Base-by-base conservation (phyloP, 176 grass and related monocot species). In the Triticum timopheevii region DNA sequence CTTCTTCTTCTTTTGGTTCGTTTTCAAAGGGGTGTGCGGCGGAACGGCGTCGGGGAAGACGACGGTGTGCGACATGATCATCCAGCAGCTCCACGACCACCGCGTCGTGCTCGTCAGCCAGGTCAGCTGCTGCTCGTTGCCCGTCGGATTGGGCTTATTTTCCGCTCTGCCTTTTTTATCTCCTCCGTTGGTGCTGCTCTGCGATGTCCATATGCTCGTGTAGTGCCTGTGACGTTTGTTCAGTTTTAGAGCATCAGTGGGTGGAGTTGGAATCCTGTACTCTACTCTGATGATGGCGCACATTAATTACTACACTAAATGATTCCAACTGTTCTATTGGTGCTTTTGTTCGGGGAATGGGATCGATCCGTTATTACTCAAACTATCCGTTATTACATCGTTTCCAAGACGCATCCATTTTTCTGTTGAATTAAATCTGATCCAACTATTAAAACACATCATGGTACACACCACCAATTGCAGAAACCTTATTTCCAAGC, bases 61-160 rank as follows among this genome's bases (percentile, higher is more conserved):
- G 24, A 99, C 97, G 50, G 94, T 99, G 22, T 99, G 97, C 82
- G 97, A 99, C 88, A 99, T 94, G 97, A 99, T 99, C 89, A 99
- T 99, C 82, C 97, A 99, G 90, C 97, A 99, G 85, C 93, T 97
- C 59, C 97, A 97, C 28, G 97, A 97, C 61, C 97, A 99, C 82
- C 90, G 91, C 34, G 90, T 93, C 80, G 86, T 93, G 35, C 93
- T 98, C 65, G 89, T 98, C 45, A 98, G 81, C 56, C 95, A 93
- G 95, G 95, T 87, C 90, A 87, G 77, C 13, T 3, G 62, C 24
- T 20, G 33, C 69, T 66, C 4, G 3, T 25, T 82, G 20, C 76
- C 69, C 54, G 4, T 63, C 42, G 0, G 11, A 13, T 28, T 69
- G 9, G 8, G 54, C 6, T 44, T 22, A 13, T 13, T 56, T 30